Percentiles rank a stretch among this genome's conserved stretches.
Conservation (phyloP, 176 grass and related monocot species). For the Thinopyrum elongatum region DNA sequence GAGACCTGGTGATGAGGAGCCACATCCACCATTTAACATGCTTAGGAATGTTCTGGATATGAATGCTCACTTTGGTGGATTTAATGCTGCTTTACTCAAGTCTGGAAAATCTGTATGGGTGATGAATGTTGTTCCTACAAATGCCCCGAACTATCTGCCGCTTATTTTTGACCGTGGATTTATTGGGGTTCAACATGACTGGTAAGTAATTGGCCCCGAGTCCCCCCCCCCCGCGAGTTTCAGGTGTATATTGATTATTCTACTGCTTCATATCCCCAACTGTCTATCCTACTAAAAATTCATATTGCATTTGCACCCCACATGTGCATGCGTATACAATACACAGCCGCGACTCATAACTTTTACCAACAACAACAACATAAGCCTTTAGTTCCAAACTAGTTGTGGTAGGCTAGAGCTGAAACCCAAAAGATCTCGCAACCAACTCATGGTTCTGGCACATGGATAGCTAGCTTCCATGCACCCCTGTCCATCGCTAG, state of each 20-base stretch:
- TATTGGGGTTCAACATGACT: slow-evolving; percentile 95
- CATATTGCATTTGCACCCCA: not conserved
- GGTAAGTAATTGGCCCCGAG: slow-evolving; percentile 59
- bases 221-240: not conserved
- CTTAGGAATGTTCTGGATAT: slow-evolving; percentile 98
- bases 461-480: too few species aligned
- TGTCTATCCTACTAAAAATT: not conserved
- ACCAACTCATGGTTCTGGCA: too few species aligned
- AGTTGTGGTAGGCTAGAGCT: too few species aligned
- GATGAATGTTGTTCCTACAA: slow-evolving; percentile 96
- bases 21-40: slow-evolving; percentile 98
- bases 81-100: slow-evolving; percentile 94
- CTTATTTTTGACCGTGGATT: slow-evolving; percentile 90
- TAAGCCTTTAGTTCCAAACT: too few species aligned
- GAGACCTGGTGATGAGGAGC: slow-evolving; percentile 96
- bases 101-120: slow-evolving; percentile 89
- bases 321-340: not conserved
- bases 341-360: not conserved
- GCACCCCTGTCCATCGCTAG: too few species aligned
- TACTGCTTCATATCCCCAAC: not conserved
- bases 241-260: not conserved
- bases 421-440: too few species aligned
- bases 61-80: slow-evolving; percentile 93
- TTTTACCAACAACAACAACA: not conserved
- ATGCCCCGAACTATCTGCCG: slow-evolving; percentile 67